phyloP scores from a whole-genome alignment of 768 basidiomycete genomes.

The Saitozyma sp. region DNA sequence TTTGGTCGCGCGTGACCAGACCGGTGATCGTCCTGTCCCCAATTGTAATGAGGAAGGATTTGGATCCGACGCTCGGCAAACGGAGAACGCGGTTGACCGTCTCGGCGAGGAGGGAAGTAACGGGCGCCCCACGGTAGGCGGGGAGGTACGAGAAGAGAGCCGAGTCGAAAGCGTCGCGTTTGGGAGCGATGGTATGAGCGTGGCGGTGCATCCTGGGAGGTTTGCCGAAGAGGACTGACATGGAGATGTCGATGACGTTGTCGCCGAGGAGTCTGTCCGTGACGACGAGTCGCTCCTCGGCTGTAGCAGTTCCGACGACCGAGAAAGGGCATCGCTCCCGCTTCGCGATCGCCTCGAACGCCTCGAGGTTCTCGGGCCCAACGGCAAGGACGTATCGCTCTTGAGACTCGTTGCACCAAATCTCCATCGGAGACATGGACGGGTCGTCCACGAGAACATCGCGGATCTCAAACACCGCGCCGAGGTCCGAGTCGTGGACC shows the following conservation, averaged over 20 bases:
- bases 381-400: slow-evolving; percentile 96
- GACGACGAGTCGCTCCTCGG: slow-evolving; percentile 77
- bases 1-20: slow-evolving; percentile 92
- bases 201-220: slow-evolving; percentile 84
- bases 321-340: slow-evolving; percentile 93
- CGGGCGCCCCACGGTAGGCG: slow-evolving; percentile 53
- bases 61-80: slow-evolving; percentile 89
- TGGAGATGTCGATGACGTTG: slow-evolving; percentile 82
- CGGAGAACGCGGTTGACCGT: slow-evolving; percentile 80
- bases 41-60: slow-evolving; percentile 97
- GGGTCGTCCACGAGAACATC: slow-evolving; percentile 88
- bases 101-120: slow-evolving; percentile 55
- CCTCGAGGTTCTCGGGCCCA: slow-evolving; percentile 60
- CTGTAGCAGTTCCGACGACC: slow-evolving; percentile 82
- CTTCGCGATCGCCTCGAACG: slow-evolving; percentile 74
- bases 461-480: slow-evolving; percentile 88
- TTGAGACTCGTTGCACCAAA: slow-evolving; percentile 99
- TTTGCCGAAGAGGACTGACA: slow-evolving; percentile 96
- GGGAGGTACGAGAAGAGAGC: slow-evolving; percentile 66
- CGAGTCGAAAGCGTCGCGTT: slow-evolving; percentile 65
- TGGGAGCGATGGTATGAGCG: slow-evolving; percentile 60
- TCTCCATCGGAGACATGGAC: slow-evolving; percentile 98
- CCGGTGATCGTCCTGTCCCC: slow-evolving; percentile 94
- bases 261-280: slow-evolving; percentile 77
- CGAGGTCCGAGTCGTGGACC: slow-evolving; percentile 91